A percentile compares a stretch with the other conserved stretches of the same genome.
Conservation (phyloP, 192 early-diverging fungal genomes). For the Thoreauomyces humboldtii region DNA sequence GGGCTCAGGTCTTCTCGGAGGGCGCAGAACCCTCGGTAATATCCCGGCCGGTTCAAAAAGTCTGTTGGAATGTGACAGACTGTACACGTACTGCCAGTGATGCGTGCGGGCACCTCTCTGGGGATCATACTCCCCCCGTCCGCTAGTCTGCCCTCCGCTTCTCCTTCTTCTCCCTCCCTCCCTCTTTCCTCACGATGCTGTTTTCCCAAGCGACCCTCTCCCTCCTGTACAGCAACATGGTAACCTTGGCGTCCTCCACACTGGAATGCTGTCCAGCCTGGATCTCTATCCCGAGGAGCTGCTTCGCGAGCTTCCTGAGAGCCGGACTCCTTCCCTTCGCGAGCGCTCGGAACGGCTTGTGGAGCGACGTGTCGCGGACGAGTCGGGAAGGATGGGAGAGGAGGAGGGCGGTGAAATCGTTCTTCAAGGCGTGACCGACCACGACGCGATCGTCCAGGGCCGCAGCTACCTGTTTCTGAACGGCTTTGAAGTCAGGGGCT, state of each 20-base stretch:
- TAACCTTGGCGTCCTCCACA: constrained; percentile 84
- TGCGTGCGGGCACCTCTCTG: too few relatives aligned
- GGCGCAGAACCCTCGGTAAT: too few relatives aligned
- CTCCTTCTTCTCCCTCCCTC: too few relatives aligned
- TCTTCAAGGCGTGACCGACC: constrained; percentile 86
- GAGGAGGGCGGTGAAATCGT: constrained; percentile 81
- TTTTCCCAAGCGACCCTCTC: constrained; percentile 82
- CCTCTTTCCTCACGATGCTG: constrained; percentile 28
- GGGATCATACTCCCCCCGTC: too few relatives aligned
- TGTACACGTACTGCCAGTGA: too few relatives aligned
- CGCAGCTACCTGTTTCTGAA: constrained; percentile 76
- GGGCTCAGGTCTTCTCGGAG: too few relatives aligned
- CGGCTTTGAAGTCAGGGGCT: constrained; percentile 72
- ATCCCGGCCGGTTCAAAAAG: too few relatives aligned
- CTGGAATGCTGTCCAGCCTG: constrained; percentile 87
- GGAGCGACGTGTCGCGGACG: constrained; percentile 81
- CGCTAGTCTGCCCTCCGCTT: too few relatives aligned
- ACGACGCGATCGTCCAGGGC: constrained; percentile 82
- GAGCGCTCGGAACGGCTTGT: constrained; percentile 69
- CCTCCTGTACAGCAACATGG: constrained; percentile 87
- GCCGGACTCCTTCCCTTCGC: constrained; percentile 65
- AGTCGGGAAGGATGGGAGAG: constrained; percentile 75
- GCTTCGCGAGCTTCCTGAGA: constrained; percentile 72
- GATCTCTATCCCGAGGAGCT: constrained; percentile 75
- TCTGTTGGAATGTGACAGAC: too few relatives aligned